phyloP scores from a whole-genome alignment of 176 grass and related monocot genomes.

The Carex littledalei region DNA sequence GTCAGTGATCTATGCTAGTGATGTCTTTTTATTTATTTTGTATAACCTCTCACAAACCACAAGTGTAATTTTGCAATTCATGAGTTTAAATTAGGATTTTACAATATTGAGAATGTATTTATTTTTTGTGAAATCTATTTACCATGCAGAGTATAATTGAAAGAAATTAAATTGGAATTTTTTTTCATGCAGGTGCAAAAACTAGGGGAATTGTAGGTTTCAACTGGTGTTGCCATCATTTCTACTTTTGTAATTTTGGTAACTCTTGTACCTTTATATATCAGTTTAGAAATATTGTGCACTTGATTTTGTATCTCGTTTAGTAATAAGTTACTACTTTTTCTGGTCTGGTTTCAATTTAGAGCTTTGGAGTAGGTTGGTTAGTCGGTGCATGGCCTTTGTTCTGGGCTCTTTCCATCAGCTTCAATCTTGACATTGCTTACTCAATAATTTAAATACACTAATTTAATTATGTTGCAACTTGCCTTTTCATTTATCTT shows the following conservation, averaged over 20 bases:
- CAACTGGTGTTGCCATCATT: constrained; percentile 68
- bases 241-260: constrained; percentile 76
- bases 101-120: no score
- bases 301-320: constrained; percentile 8
- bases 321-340: constrained; percentile 19
- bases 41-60: no score
- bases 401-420: constrained; percentile 89
- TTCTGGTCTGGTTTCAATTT: constrained; percentile 24
- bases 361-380: constrained; percentile 90
- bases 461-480: not conserved
- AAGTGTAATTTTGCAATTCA: no score
- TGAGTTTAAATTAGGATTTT: no score
- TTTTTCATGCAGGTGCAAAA: no score
- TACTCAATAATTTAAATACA: constrained; percentile 52
- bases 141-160: no score
- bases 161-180: no score
- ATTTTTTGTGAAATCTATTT: no score
- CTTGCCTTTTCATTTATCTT: not conserved
- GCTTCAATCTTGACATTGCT: constrained; percentile 90
- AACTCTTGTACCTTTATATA: constrained; percentile 11
- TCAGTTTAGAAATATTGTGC: not conserved
- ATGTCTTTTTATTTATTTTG: not conserved
- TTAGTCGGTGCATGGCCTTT: constrained; percentile 62
- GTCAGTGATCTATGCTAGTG: not conserved
- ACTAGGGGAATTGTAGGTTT: not conserved